These are phyloP conservation scores for Pythium utonaiense DNA, from an alignment of 352 stramenopile species.

Conservation along the genomic window DNA sequence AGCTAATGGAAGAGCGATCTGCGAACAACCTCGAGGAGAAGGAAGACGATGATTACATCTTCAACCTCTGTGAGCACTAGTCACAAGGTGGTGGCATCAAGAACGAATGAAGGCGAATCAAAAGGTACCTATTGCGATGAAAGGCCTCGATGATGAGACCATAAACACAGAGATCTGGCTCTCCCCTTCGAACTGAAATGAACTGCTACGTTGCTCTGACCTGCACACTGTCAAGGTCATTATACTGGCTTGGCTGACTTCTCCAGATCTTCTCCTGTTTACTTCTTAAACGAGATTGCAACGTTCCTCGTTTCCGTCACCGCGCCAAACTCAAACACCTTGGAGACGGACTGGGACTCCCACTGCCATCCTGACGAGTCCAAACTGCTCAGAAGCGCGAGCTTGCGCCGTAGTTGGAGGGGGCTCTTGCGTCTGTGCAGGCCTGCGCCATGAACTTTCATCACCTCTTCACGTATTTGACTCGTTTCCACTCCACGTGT, in stretches of 20 bases:
- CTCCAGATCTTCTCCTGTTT: too few relatives aligned
- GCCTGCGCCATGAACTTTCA: background rate
- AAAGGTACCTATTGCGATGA: too few relatives aligned
- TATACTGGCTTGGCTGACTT: too few relatives aligned
- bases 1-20: constrained; percentile 6
- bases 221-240: too few relatives aligned
- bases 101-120: too few relatives aligned
- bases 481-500: background rate
- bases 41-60: background rate
- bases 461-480: background rate
- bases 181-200: too few relatives aligned
- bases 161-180: too few relatives aligned
- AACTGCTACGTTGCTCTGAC: too few relatives aligned
- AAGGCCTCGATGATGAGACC: too few relatives aligned
- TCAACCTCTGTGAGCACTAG: constrained; percentile 14
- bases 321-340: background rate
- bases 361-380: background rate
- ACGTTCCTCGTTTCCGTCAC: background rate
- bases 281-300: background rate
- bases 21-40: background rate
- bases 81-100: too few relatives aligned
- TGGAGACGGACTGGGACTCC: background rate
- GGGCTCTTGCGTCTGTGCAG: background rate
- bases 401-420: background rate
- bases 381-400: constrained; percentile 1